These are phyloP conservation scores for Trypanosoma platydactyli DNA, from an alignment of 208 protist species.

Conservation along the genomic window DNA sequence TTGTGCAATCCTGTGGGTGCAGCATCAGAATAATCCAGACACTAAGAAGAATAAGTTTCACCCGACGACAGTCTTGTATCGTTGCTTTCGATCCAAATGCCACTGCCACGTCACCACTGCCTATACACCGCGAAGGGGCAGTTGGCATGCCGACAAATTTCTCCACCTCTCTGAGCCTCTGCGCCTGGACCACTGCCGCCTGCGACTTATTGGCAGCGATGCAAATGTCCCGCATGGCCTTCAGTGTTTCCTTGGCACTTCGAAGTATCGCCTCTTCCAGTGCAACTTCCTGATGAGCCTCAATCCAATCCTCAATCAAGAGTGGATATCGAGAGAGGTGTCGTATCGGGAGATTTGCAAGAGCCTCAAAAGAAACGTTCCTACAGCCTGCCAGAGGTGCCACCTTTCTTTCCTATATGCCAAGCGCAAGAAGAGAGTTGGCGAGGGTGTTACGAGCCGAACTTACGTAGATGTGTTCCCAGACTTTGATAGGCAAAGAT, in stretches of 20 bases:
- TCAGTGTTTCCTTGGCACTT: not conserved
- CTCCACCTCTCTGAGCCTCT: conserved; percentile 7
- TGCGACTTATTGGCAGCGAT: conserved; percentile 1
- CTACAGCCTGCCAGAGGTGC: not conserved
- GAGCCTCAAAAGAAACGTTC: conserved; percentile 21
- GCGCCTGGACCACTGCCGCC: not conserved
- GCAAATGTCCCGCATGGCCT: not conserved
- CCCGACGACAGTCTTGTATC: not conserved
- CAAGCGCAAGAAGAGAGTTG: conserved; percentile 11
- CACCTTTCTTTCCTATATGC: not conserved
- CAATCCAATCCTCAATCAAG: conserved; percentile 14
- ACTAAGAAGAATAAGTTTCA: conserved; percentile 16
- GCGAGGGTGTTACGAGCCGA: conserved; percentile 3
- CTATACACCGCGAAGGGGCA: not conserved
- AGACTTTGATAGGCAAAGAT: conserved; percentile 3
- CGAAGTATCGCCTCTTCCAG: not conserved
- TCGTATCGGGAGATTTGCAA: conserved; percentile 22
- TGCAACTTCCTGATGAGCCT: not conserved
- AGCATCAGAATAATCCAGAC: conserved; percentile 2
- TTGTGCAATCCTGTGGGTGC: not conserved
- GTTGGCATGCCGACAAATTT: not conserved
- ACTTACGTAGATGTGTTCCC: conserved; percentile 3
- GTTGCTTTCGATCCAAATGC: not conserved
- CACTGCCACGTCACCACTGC: conserved; percentile 8
- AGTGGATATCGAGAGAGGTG: conserved; percentile 22